Evolutionary conservation across 139 green algal species (phyloP).

Genomic region (Gonium pectorale): DNA sequence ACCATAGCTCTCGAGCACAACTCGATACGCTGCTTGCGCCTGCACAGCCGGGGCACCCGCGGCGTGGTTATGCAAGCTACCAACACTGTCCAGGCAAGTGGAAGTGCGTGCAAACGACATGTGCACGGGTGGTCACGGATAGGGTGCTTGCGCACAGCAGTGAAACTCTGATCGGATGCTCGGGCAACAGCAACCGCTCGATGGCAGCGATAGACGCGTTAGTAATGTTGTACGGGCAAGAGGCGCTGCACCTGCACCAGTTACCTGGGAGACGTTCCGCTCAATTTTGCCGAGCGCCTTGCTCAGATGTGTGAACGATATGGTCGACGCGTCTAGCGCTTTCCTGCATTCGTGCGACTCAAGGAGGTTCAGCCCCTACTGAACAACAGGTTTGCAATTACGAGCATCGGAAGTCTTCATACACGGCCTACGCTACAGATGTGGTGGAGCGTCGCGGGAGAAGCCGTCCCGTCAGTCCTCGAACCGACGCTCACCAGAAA

Average conservation of each 20-base stretch:
- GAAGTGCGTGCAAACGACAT: background rate
- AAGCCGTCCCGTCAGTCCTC: slow-evolving; percentile 1
- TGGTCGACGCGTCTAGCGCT: background rate
- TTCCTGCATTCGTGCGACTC: background rate
- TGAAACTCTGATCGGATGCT: background rate
- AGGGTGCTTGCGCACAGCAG: background rate
- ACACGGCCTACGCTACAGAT: background rate
- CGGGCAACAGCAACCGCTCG: background rate
- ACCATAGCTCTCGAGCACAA: slow-evolving; percentile 61
- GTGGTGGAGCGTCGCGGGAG: no score
- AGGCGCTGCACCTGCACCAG: background rate
- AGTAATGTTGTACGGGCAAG: background rate
- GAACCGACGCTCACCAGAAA: slow-evolving; percentile 37
- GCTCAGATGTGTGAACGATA: slow-evolving; percentile 30
- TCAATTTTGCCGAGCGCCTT: slow-evolving; percentile 28
- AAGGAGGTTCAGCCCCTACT: background rate
- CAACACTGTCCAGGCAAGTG: background rate
- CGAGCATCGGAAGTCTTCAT: background rate
- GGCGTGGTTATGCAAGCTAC: background rate
- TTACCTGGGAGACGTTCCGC: slow-evolving; percentile 13
- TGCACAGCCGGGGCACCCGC: background rate
- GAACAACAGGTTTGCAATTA: background rate
- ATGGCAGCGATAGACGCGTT: background rate
- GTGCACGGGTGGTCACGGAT: background rate
- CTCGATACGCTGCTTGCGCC: slow-evolving; percentile 45